Evolutionary conservation across 176 grass and related monocot species (phyloP), one percentile per base, ranked within the genome.

Genomic region (Aechmea fasciata): DNA sequence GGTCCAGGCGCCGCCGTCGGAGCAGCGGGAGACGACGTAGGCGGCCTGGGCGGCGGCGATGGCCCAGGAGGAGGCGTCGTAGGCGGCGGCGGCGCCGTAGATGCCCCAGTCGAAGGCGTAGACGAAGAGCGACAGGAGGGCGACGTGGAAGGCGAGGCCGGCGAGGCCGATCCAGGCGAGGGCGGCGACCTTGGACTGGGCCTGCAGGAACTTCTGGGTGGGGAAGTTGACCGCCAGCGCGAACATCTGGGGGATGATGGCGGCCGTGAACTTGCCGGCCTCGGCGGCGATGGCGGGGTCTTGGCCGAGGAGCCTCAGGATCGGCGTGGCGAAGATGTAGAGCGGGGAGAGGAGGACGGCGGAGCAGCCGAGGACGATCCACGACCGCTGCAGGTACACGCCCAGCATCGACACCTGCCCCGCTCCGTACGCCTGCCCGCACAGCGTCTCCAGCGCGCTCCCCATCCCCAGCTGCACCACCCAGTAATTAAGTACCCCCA

Each of bases 241-340:
- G 57, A 96, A 96, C 83, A 91, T 88, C 77, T 96, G 82, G 15
- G 91, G 91, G 61, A 96, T 63, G 68, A 96, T 96, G 11, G 61
- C 66, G 2, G 78, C 1, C 2, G 85, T 75, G 85, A 96, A 96
- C 3, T 22, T 51, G 13, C 91, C 88, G 0, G 91, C 91, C 9
- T 72, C 74, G 7, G 68, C 69, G 11, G 91, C 85, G 48, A 96
- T 86, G 25, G 59, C 69, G 0, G 80, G 75, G 8, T 96, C 85
- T 79, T 91, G 91, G 3, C 91, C 91, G 4, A 96, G 81, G 6
- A 96, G 74, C 0, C 82, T 72, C 11, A 96, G 85, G 23, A 96
- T 14, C 0, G 71, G 29, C 11, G 65, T 66, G 3, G 91, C 80
- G 69, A 82, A 91, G 26, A 88, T 0, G 85, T 96, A 96, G 3